Conservation (phyloP, 306 rosid species). For the Inga leiocalycina region DNA sequence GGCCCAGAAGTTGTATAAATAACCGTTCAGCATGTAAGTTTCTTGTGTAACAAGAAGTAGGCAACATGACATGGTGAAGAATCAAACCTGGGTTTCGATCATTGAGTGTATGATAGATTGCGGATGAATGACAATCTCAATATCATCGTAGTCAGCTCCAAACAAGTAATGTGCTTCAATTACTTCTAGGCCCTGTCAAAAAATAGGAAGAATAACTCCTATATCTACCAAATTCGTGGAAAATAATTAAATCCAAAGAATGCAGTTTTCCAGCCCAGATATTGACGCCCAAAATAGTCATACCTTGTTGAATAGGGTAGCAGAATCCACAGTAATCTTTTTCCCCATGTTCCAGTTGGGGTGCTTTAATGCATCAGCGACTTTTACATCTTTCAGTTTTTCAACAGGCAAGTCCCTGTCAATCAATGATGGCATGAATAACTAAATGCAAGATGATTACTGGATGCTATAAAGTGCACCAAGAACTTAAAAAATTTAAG, state of each 20-base stretch:
- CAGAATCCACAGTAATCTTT: conserved; percentile 98
- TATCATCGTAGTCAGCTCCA: conserved; percentile 90
- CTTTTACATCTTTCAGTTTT: conserved; percentile 91
- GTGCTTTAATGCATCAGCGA: conserved; percentile 97
- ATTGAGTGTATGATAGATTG: conserved; percentile 97
- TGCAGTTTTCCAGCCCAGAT: conserved; percentile 17
- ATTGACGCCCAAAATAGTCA: conserved; percentile 20
- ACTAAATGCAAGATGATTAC: conserved; percentile 5
- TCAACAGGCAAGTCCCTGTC: conserved; percentile 96
- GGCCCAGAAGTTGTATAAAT: conserved; percentile 7
- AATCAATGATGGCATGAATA: conserved; percentile 15
- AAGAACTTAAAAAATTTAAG: conserved; percentile 13
- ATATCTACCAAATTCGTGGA: conserved; percentile 23
- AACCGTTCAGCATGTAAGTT: not conserved
- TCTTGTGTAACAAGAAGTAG: conserved; percentile 2
- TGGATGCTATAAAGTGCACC: conserved; percentile 1
- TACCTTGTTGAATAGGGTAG: conserved; percentile 98
- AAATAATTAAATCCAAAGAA: not conserved
- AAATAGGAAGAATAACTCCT: conserved; percentile 27
- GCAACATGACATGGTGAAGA: conserved; percentile 21
- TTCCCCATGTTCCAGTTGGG: conserved; percentile 99
- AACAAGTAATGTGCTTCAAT: conserved; percentile 97
- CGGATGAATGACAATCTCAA: conserved; percentile 93
- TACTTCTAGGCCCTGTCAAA: conserved; percentile 88
- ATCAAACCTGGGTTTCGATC: conserved; percentile 91